phyloP scores from a whole-genome alignment of 306 rosid species.

The Morella rubra region DNA sequence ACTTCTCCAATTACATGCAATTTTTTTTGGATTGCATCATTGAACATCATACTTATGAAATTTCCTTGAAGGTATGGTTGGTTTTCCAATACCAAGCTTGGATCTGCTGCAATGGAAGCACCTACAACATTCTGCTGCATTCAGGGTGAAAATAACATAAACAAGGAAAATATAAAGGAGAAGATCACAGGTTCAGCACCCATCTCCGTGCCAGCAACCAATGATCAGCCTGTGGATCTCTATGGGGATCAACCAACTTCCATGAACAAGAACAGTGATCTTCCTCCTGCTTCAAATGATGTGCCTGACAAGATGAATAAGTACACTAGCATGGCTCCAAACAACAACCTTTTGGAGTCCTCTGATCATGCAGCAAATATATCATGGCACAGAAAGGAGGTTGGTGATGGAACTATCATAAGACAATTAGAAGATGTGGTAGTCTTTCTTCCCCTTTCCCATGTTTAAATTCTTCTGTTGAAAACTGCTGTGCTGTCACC shows the following conservation, averaged over 20 bases:
- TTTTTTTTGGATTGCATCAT: neutral
- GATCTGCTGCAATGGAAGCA: constrained; percentile 39
- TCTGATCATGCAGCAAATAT: constrained; percentile 37
- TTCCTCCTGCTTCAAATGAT: constrained; percentile 30
- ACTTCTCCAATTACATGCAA: neutral
- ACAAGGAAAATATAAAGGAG: constrained; percentile 38
- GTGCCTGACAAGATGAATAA: constrained; percentile 39
- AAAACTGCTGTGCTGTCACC: constrained; percentile 1
- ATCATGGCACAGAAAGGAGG: constrained; percentile 45
- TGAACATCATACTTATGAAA: constrained; percentile 11
- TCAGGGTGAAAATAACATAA: constrained; percentile 44
- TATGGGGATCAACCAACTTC: constrained; percentile 44
- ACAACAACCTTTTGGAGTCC: constrained; percentile 36
- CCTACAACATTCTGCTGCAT: constrained; percentile 44
- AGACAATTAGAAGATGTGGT: constrained; percentile 62
- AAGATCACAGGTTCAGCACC: constrained; percentile 36
- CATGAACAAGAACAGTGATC: constrained; percentile 31
- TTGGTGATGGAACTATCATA: constrained; percentile 43
- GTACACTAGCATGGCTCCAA: constrained; percentile 28
- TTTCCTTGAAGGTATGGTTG: constrained; percentile 88
- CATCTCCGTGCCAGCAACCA: constrained; percentile 33
- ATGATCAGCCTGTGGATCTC: constrained; percentile 41
- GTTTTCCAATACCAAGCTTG: constrained; percentile 56
- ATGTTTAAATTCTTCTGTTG: constrained; percentile 15
- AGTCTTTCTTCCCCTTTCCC: constrained; percentile 28